Conservation (phyloP, 805 yeast genomes). For the Wickerhamiella vanderwaltii region DNA sequence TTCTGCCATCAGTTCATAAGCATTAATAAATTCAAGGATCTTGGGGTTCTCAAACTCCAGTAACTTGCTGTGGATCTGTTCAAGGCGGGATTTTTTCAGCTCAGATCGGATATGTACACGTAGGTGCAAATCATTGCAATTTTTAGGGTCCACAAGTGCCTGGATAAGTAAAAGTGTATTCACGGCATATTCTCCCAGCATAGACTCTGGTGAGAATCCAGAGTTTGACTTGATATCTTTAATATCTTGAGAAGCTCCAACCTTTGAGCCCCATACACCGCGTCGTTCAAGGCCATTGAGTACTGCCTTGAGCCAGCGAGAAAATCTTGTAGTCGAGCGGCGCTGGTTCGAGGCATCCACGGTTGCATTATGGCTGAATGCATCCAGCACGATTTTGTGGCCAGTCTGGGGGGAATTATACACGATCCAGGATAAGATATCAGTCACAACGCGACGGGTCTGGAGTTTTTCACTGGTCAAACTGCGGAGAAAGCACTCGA, state of each 20-base stretch:
- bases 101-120: constrained; percentile 50
- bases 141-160: constrained; percentile 35
- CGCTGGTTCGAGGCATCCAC: constrained; percentile 18
- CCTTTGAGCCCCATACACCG: constrained; percentile 81
- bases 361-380: constrained; percentile 31
- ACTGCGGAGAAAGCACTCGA: constrained; percentile 58
- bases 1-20: constrained; percentile 39
- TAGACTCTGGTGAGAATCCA: constrained; percentile 43
- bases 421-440: constrained; percentile 49
- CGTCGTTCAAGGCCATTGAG: constrained; percentile 65
- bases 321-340: constrained; percentile 42
- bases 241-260: constrained; percentile 82
- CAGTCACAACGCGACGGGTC: constrained; percentile 71
- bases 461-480: constrained; percentile 60
- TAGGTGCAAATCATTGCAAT: constrained; percentile 25
- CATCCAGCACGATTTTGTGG: constrained; percentile 45
- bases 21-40: constrained; percentile 52
- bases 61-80: constrained; percentile 40
- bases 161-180: constrained; percentile 60
- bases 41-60: constrained; percentile 43
- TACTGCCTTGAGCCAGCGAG: constrained; percentile 58
- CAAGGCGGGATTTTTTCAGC: constrained; percentile 46
- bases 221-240: constrained; percentile 29
- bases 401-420: constrained; percentile 34
- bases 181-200: constrained; percentile 56